Evolutionary conservation across 2,329 filamentous ascomycete species (phyloP).

Genomic region (Trichophyton mentagrophytes): DNA sequence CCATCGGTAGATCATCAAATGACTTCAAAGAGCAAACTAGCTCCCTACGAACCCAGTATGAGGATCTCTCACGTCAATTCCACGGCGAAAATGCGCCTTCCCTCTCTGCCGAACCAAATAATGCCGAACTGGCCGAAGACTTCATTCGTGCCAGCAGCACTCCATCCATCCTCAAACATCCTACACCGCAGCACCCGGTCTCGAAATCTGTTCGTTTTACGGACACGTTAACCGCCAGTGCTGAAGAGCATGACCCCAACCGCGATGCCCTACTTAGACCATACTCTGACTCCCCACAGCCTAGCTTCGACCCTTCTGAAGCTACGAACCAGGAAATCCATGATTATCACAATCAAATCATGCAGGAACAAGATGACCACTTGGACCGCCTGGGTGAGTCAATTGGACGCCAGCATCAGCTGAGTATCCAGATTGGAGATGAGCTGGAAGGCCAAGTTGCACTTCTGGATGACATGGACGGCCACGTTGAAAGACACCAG

Average conservation of each 20-base stretch:
- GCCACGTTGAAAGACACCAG: slow-evolving; percentile 67
- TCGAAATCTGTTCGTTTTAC: slow-evolving; percentile 79
- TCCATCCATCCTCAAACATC: slow-evolving; percentile 33
- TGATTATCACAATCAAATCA: slow-evolving; percentile 63
- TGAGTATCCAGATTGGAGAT: slow-evolving; percentile 91
- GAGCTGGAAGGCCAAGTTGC: slow-evolving; percentile 84
- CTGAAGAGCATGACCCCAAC: slow-evolving; percentile 33
- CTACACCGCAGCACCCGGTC: slow-evolving; percentile 30
- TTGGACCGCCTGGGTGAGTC: slow-evolving; percentile 76
- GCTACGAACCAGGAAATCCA: slow-evolving; percentile 79
- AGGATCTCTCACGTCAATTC: slow-evolving; percentile 69
- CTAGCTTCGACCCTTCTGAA: slow-evolving; percentile 37
- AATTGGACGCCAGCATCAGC: slow-evolving; percentile 77
- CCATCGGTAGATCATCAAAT: slow-evolving; percentile 23
- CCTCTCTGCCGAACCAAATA: not conserved
- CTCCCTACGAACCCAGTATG: slow-evolving; percentile 59
- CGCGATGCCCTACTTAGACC: slow-evolving; percentile 49
- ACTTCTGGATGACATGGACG: slow-evolving; percentile 81
- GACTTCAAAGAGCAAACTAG: slow-evolving; percentile 53
- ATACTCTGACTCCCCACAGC: slow-evolving; percentile 45
- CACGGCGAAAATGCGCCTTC: slow-evolving; percentile 42
- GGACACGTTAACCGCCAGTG: slow-evolving; percentile 39
- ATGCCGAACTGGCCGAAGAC: slow-evolving; percentile 36
- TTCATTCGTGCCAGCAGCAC: slow-evolving; percentile 48
- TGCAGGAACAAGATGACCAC: slow-evolving; percentile 85